A percentile compares a stretch with the other conserved stretches of the same genome.
phyloP scores from a whole-genome alignment of 2,329 filamentous ascomycete genomes.

The Xylariaceae sp. region DNA sequence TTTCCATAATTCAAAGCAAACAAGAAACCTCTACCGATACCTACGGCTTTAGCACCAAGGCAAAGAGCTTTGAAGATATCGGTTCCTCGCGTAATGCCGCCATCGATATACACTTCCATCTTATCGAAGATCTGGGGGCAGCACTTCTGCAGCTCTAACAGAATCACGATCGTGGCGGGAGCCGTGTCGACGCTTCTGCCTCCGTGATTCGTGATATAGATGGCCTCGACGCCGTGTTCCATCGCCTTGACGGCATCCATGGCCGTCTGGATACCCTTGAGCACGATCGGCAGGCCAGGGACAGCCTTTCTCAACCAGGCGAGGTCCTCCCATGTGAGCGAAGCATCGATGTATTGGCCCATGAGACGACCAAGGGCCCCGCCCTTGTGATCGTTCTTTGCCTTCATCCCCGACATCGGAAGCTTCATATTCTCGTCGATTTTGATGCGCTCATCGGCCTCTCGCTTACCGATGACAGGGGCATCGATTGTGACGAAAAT shows the following conservation, averaged over 20 bases:
- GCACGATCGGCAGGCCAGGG: constrained; percentile 49
- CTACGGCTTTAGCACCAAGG: constrained; percentile 58
- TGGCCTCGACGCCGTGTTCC: constrained; percentile 58
- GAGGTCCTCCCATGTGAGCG: constrained; percentile 59
- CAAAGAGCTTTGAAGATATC: constrained; percentile 64
- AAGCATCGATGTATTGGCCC: constrained; percentile 52
- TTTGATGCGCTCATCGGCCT: constrained; percentile 42
- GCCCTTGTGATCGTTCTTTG: constrained; percentile 49
- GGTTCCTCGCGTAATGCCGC: constrained; percentile 58
- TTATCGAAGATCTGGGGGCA: constrained; percentile 55
- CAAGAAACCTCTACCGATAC: constrained; percentile 56
- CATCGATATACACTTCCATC: constrained; percentile 60
- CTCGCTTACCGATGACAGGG: constrained; percentile 52
- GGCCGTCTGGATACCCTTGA: constrained; percentile 67
- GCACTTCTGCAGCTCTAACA: constrained; percentile 58
- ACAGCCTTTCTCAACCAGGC: constrained; percentile 57
- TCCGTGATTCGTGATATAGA: constrained; percentile 67
- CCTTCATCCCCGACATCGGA: constrained; percentile 46
- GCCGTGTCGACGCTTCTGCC: constrained; percentile 51
- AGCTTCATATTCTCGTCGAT: constrained; percentile 44
- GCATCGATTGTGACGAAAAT: constrained; percentile 57
- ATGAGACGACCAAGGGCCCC: constrained; percentile 51
- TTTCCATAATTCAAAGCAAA: constrained; percentile 57
- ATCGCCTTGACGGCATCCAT: constrained; percentile 57
- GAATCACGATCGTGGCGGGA: constrained; percentile 50